Conservation (phyloP, 163 green algal species). For the Chlorella variabilis region DNA sequence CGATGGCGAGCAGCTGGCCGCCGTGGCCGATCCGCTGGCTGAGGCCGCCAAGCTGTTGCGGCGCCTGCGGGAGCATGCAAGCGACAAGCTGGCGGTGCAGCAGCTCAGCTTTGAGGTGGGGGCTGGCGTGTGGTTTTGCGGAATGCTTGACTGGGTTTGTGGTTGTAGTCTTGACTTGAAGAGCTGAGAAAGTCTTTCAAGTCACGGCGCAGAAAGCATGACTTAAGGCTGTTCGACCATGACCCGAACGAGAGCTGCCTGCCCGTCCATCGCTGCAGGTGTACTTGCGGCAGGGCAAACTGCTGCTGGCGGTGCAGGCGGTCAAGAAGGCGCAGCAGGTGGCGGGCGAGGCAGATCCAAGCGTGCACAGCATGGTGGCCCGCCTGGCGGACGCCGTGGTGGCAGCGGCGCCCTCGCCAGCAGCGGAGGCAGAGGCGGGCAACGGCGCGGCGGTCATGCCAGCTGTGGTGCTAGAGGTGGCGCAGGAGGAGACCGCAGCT, state of each 20-base stretch:
- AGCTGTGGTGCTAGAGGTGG: constrained; percentile 51
- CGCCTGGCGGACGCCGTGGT: constrained; percentile 24
- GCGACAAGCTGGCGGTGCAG: constrained; percentile 64
- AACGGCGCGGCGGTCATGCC: constrained; percentile 1
- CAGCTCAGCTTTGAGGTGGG: constrained; percentile 72
- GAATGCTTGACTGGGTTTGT: too few species aligned
- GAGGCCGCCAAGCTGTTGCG: constrained; percentile 85
- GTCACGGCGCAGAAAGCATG: too few species aligned
- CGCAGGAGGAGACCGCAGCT: constrained; percentile 52
- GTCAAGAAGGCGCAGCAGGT: constrained; percentile 63
- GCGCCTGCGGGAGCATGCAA: constrained; percentile 62
- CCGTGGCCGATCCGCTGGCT: constrained; percentile 71
- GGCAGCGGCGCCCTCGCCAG: neutral
- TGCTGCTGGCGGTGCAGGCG: constrained; percentile 77
- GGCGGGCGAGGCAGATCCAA: constrained; percentile 59
- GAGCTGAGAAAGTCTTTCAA: too few species aligned
- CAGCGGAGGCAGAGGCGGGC: neutral
- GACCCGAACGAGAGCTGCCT: too few species aligned
- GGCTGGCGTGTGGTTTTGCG: neutral
- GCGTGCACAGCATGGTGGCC: constrained; percentile 64
- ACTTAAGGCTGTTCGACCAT: too few species aligned
- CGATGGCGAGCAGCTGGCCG: constrained; percentile 75
- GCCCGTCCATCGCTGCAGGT: constrained; percentile 55
- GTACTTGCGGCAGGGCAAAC: constrained; percentile 48
- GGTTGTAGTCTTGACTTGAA: too few species aligned